Evolutionary conservation across 805 yeast species (phyloP).

Genomic region (Metschnikowia cubensis): DNA sequence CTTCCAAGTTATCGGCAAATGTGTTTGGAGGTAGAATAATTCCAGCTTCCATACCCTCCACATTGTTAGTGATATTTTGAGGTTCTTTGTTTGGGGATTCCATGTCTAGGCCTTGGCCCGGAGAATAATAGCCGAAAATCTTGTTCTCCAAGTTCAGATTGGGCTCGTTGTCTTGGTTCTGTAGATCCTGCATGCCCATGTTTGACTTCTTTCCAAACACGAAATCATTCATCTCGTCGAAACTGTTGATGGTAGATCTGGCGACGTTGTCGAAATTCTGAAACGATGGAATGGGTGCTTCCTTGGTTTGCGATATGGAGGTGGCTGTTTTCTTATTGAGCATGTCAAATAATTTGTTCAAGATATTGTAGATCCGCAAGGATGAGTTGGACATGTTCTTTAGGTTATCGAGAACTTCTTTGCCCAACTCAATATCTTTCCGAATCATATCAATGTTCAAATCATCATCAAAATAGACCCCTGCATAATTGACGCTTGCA

Average conservation of each 20-base stretch:
- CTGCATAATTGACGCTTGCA: slow-evolving; percentile 39
- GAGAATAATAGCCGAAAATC: neutral
- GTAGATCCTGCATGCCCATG: neutral
- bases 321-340: slow-evolving; percentile 68
- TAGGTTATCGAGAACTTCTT: slow-evolving; percentile 63
- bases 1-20: neutral
- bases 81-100: neutral
- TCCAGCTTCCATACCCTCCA: neutral
- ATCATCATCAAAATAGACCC: slow-evolving; percentile 44
- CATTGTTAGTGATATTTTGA: neutral
- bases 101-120: neutral
- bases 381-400: slow-evolving; percentile 78
- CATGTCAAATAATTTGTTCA: slow-evolving; percentile 77
- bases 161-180: neutral
- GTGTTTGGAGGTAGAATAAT: neutral
- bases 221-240: slow-evolving; percentile 28
- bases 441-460: slow-evolving; percentile 50
- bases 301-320: slow-evolving; percentile 21
- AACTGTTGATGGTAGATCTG: slow-evolving; percentile 24
- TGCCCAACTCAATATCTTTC: slow-evolving; percentile 78
- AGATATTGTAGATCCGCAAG: slow-evolving; percentile 69
- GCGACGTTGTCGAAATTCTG: slow-evolving; percentile 18
- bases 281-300: slow-evolving; percentile 8
- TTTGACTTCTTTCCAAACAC: neutral
- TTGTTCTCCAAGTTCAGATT: neutral